Evolutionary conservation across 2,329 filamentous ascomycete species (phyloP), one percentile per base, ranked within the genome.

Genomic region (Lasiodiplodia gonubiensis): DNA sequence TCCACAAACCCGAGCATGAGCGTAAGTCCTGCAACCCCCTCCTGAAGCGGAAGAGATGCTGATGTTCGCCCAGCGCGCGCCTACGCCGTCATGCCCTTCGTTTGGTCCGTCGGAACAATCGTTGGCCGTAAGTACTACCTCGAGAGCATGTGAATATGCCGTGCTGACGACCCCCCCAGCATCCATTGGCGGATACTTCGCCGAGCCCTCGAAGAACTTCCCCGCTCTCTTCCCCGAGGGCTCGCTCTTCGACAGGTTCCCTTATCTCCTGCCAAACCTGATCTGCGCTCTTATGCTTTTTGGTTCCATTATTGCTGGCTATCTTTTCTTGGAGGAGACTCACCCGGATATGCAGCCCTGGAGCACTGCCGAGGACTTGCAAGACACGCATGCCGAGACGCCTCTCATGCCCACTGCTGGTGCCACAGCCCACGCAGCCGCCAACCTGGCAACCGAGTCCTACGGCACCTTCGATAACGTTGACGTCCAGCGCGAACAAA

Each of bases 21-120:
- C 92, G 90, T 92, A 80, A 84, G 89, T 86, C 52, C 33, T 42
- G 4, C 12, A 27, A 37, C 12, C 46, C 11, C 16, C 71, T 57
- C 35, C 42, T 14, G 16, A 18, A 2, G 12, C n/a, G 3, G 23
- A 49, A 25, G 3, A 46, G 16, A 27, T 66, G 69, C 69, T 68
- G 69, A 72, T 53, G 55, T 49, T 64, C 39, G 4, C 69, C n/a
- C 72, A 92, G 91, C 93, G 68, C 88, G 90, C 69, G 94, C 94
- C 33, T 97, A 94, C 77, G 89, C 93, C 2, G 88, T 97, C 53
- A 97, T 97, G 92, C 94, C 94, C 0, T 97, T 97, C 75, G 91
- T 97, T 8, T 97, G 94, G 93, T 90, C 87, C 55, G 89, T 97
- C 64, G 94, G 94, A 27, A 96, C 92, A 11, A 97, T 97, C 70